Evolutionary conservation across 1,284 basidiomycete genomes (phyloP).

Genomic region (Volvariella surrecta): DNA sequence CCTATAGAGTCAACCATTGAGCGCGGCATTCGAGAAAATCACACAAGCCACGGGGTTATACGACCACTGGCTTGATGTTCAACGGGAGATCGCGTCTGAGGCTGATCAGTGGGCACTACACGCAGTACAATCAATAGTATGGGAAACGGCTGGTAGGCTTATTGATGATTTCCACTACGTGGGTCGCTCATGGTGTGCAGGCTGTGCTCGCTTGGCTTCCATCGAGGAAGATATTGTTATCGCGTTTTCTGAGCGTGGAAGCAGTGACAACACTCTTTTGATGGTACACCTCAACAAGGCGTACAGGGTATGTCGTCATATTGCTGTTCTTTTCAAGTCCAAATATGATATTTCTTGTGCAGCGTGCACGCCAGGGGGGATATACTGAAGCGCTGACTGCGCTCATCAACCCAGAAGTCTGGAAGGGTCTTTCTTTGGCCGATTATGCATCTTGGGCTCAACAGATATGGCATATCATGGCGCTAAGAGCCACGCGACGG

Average conservation of each 20-base stretch:
- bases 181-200: slow-evolving; percentile 24
- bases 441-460: slow-evolving; percentile 65
- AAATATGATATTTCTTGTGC: slow-evolving; percentile 7
- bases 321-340: slow-evolving; percentile 1
- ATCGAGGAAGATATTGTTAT: slow-evolving; percentile 65
- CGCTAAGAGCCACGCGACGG: slow-evolving; percentile 60
- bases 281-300: slow-evolving; percentile 55
- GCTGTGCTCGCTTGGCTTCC: slow-evolving; percentile 54
- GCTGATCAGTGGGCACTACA: slow-evolving; percentile 64
- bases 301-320: slow-evolving; percentile 45
- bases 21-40: slow-evolving; percentile 58
- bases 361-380: slow-evolving; percentile 63
- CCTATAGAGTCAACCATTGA: slow-evolving; percentile 63
- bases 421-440: slow-evolving; percentile 53
- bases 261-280: slow-evolving; percentile 53
- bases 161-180: not conserved
- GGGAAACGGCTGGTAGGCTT: slow-evolving; percentile 55
- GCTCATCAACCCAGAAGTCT: slow-evolving; percentile 59
- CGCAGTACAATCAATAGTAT: slow-evolving; percentile 62
- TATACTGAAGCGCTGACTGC: slow-evolving; percentile 54
- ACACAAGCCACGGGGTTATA: slow-evolving; percentile 59
- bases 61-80: slow-evolving; percentile 58
- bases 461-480: slow-evolving; percentile 69
- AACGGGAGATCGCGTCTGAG: slow-evolving; percentile 38
- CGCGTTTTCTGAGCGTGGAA: slow-evolving; percentile 50